Evolutionary conservation across 768 basidiomycete species (phyloP), one percentile per base, ranked within the genome.

Genomic region (Termitomyces eurrhizus): DNA sequence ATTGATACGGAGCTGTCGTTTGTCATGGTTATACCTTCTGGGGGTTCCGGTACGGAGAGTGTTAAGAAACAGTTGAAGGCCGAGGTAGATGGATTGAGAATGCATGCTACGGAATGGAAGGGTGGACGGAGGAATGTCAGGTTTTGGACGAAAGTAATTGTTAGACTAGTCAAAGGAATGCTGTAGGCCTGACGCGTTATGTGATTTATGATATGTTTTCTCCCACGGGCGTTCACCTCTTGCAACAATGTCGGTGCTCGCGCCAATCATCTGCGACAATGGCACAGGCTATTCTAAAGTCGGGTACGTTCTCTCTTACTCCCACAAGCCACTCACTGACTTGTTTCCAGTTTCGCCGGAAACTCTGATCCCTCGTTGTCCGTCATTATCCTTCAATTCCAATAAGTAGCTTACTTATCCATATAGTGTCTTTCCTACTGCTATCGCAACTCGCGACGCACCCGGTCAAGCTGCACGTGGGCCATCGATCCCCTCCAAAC

Each of bases 341-440:
- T 49, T 61, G 49, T 56, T 51, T 44, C 49, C 62, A 95, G 96
- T 39, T 98, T 97, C 75, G 95, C 97, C 48, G 96, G 96, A 57
- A 99, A 99, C 77, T 97, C 94, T 50, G 95, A 98, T 77, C 97
- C 97, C 21, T 98, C 96, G 9, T 99, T 96, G 92, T 93, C 71
- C 75, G 90, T 82, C 37, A 16, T 13, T 33, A 21, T 18, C 14
- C 24, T 44, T 21, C n/a, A 33, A 14, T 44, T 44, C 5, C 18
- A 55, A n/a, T n/a, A 7, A 3, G 42, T 29, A 41, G 11, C 13
- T 51, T 14, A 58, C 32, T 51, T 21, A 36, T 24, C 18, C 7
- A 11, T 12, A 7, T 51, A 94, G 92, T 71, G 95, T 98, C n/a
- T 97, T 98, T 70, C 96, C 97, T 2, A 98, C 96, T 8, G 95